Conservation (phyloP, 495 filamentous ascomycete species). For the Neurospora africana region DNA sequence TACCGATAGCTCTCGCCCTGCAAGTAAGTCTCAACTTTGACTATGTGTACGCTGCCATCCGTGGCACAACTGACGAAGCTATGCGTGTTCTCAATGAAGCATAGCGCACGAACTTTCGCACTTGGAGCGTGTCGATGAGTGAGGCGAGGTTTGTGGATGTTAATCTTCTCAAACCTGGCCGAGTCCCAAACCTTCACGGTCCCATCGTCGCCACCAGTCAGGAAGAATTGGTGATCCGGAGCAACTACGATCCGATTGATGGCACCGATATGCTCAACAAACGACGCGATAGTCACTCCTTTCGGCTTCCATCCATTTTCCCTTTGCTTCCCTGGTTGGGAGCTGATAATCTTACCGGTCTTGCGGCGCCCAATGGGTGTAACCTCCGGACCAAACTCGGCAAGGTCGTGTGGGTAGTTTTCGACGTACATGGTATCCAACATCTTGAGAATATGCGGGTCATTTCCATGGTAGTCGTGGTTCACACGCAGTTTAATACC, state of each 20-base stretch:
- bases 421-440: conserved; percentile 83
- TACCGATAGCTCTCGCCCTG: conserved; percentile 55
- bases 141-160: conserved; percentile 78
- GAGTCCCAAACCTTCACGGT: conserved; percentile 92
- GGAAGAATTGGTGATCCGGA: conserved; percentile 90
- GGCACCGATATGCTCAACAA: conserved; percentile 74
- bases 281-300: conserved; percentile 72
- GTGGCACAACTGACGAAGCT: conserved; percentile 81
- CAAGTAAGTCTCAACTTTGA: conserved; percentile 69
- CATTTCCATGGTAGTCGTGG: conserved; percentile 79
- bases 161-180: conserved; percentile 74
- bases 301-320: conserved; percentile 70
- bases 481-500: conserved; percentile 26
- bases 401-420: conserved; percentile 74
- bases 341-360: conserved; percentile 37
- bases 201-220: conserved; percentile 87
- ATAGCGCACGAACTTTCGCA: conserved; percentile 64
- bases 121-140: conserved; percentile 65
- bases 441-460: conserved; percentile 76
- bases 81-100: conserved; percentile 90
- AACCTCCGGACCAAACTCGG: conserved; percentile 72
- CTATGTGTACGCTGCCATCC: conserved; percentile 83
- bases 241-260: conserved; percentile 75
- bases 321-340: conserved; percentile 27
- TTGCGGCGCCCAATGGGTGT: conserved; percentile 56